Conservation (phyloP, 495 filamentous ascomycete species). For the Bathelium albidoporum region DNA sequence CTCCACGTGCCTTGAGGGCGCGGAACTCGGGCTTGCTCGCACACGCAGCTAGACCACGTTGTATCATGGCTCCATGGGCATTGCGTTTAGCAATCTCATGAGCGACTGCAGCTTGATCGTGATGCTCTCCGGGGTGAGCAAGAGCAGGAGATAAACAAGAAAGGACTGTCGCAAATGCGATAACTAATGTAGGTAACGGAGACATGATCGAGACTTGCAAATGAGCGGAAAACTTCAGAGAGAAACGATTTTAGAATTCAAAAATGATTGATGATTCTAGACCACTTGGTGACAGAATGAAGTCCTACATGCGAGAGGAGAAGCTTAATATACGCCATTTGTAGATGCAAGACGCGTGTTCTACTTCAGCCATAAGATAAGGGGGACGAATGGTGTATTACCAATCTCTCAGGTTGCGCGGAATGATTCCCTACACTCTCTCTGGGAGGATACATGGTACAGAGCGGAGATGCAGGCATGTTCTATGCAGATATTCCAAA, state of each 20-base stretch:
- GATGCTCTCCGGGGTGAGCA: neutral
- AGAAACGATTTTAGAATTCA: neutral
- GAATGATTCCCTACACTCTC: neutral
- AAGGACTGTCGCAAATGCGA: neutral
- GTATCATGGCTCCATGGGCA: neutral
- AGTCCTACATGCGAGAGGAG: neutral
- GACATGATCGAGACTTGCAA: neutral
- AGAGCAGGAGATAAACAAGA: neutral
- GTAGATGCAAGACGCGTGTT: neutral
- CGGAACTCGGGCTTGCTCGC: neutral
- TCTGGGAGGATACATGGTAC: neutral
- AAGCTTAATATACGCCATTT: neutral
- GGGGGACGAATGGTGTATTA: neutral
- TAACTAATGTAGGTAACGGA: neutral
- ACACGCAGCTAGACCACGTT: neutral
- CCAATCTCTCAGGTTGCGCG: neutral
- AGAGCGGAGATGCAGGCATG: neutral
- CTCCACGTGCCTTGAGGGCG: neutral
- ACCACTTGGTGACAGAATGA: neutral
- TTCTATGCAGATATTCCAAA: neutral
- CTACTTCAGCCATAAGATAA: neutral
- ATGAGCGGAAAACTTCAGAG: neutral
- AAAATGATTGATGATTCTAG: neutral
- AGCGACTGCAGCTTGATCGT: neutral
- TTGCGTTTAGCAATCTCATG: slow-evolving; percentile 2